A percentile compares a stretch with the other conserved stretches of the same genome.
These are phyloP conservation scores for Corymbia calophylla DNA, from an alignment of 441 rosid genomes.

Conservation along the genomic window DNA sequence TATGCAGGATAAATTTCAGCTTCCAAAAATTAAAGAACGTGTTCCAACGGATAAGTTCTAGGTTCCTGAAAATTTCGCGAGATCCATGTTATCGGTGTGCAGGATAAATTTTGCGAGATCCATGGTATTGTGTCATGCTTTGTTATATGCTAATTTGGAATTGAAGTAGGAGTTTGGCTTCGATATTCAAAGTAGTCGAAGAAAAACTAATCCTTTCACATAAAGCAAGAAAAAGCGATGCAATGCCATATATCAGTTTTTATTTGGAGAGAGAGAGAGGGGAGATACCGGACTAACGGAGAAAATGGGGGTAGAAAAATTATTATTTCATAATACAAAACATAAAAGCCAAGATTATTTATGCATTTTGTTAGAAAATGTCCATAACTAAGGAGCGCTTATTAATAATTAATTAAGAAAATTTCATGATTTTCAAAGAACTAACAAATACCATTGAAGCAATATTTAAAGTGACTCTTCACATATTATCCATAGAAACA, in stretches of 20 bases:
- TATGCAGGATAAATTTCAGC: too few relatives aligned
- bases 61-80: too few relatives aligned
- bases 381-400: neutral
- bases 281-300: neutral
- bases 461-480: neutral
- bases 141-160: neutral
- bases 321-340: neutral
- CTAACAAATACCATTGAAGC: neutral
- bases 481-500: neutral
- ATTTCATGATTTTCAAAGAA: neutral
- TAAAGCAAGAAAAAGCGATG: neutral
- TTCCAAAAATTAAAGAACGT: too few relatives aligned
- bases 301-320: neutral
- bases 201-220: neutral
- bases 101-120: neutral
- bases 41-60: too few relatives aligned
- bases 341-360: neutral
- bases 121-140: neutral
- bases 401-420: neutral
- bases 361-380: neutral
- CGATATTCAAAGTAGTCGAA: neutral
- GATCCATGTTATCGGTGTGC: too few relatives aligned
- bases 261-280: neutral
- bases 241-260: too few relatives aligned
- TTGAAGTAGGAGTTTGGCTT: neutral